Evolutionary conservation across 352 stramenopile genomes (phyloP).

Genomic region (Pythium oligandrum): DNA sequence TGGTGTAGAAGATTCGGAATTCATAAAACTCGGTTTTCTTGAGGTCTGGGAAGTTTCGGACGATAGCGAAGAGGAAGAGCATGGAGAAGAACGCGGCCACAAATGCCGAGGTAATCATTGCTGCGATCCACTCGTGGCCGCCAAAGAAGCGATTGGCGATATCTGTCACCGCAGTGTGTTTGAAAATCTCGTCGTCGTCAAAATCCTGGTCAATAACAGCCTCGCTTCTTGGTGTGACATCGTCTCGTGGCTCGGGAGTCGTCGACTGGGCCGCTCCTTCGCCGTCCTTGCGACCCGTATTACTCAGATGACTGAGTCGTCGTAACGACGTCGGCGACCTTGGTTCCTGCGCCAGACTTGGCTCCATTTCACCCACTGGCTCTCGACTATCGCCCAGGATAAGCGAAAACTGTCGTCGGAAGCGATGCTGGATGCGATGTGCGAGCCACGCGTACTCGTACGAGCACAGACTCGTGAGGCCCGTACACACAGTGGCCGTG

Average conservation of each 20-base stretch:
- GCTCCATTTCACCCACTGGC: too few species aligned
- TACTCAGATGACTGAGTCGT: too few species aligned
- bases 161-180: slow-evolving; percentile 9
- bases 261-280: slow-evolving; percentile 7
- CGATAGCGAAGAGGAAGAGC: slow-evolving; percentile 12
- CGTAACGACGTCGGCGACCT: too few species aligned
- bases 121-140: slow-evolving; percentile 17
- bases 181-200: slow-evolving; percentile 2
- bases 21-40: slow-evolving; percentile 41
- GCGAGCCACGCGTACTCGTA: slow-evolving; percentile 79
- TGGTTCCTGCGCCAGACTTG: too few species aligned
- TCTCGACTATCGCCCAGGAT: too few species aligned
- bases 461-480: slow-evolving; percentile 52
- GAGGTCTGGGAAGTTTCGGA: slow-evolving; percentile 6
- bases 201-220: slow-evolving; percentile 4
- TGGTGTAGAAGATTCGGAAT: slow-evolving; percentile 49
- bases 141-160: slow-evolving; percentile 15
- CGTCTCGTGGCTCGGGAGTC: too few species aligned
- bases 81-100: slow-evolving; percentile 7
- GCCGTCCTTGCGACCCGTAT: neutral
- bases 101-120: slow-evolving; percentile 7
- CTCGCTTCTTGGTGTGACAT: too few species aligned
- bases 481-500: slow-evolving; percentile 61
- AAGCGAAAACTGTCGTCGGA: slow-evolving; percentile 4
- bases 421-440: slow-evolving; percentile 49